Evolutionary conservation across 345 rosid species (phyloP), one percentile per base, ranked within the genome.

Genomic region (Salix purpurea): DNA sequence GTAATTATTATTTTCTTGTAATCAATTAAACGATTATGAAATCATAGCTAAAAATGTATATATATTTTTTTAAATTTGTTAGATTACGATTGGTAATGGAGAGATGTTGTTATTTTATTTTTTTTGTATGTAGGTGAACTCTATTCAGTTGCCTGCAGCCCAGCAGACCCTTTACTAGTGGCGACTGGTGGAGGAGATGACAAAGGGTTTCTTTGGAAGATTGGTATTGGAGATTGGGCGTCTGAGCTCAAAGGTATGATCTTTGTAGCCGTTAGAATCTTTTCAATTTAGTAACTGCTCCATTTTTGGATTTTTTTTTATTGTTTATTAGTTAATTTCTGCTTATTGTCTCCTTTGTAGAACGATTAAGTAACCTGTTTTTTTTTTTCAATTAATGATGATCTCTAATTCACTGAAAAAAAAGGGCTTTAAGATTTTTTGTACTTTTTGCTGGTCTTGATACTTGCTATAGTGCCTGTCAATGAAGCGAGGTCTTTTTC

Each of bases 171-270:
- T 36, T 81, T 81, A 16, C 84, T 90, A 72, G 99, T 93, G 80
- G 99, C 97, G 73, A 93, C 97, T 67, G 98, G 99, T 23, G 97
- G 96, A 73, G 90, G 92, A 73, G 99, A 96, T 82, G 96, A 96
- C 67, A 88, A 67, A 82, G 91, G 87, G 34, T 92, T 90, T 84
- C 88, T 96, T 39, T 96, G 97, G 96, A 92, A 83, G 80, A 91
- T 96, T 50, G 97, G 97, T 52, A 90, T 67, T 74, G 98, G 93
- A 72, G 99, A 96, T 82, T 93, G 94, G 96, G 91, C 90, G 52
- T 83, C 87, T 64, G 92, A 93, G 83, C 91, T 96, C 48, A 78
- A 71, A 67, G 97, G 97, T 85, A 80, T 32, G 37, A 34, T 66
- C 6, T 2, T 2, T 66, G 5, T 34, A 66, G 37, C 21, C 4